Evolutionary conservation across 345 rosid species (phyloP).

Genomic region (Corymbia maculata): DNA sequence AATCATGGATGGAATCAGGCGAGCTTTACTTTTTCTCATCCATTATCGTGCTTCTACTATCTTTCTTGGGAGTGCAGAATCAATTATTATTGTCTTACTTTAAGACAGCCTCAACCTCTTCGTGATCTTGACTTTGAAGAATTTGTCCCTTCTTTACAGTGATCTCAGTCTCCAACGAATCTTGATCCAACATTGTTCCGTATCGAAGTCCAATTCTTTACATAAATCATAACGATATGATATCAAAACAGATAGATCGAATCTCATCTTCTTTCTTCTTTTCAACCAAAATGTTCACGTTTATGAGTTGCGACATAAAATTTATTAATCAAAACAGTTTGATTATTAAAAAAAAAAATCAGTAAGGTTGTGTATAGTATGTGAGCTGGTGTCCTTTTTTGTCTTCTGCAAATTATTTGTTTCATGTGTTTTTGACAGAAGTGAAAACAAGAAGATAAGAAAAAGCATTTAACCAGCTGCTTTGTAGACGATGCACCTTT

Average conservation of each 20-base stretch:
- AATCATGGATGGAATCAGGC: background rate
- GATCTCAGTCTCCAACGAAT: too few relatives aligned
- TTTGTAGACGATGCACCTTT: background rate
- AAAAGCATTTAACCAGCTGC: background rate
- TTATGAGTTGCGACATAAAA: background rate
- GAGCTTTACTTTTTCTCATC: background rate
- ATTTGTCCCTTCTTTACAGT: too few relatives aligned
- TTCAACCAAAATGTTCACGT: background rate
- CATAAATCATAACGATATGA: too few relatives aligned
- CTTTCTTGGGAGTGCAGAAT: background rate
- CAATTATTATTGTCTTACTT: background rate
- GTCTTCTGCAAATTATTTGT: background rate
- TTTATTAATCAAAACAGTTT: too few relatives aligned
- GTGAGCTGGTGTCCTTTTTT: background rate
- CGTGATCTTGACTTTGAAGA: background rate
- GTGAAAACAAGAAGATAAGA: background rate
- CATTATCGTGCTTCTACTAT: background rate
- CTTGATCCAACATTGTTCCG: too few relatives aligned
- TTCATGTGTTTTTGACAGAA: background rate
- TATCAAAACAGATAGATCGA: background rate
- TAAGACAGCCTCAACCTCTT: background rate
- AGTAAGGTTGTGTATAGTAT: background rate
- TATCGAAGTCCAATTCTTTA: too few relatives aligned
- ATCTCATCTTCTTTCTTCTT: background rate
- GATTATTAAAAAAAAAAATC: too few relatives aligned